Evolutionary conservation across 768 basidiomycete genomes (phyloP), one percentile per base, ranked within the genome.

Genomic region (Russula compacta): DNA sequence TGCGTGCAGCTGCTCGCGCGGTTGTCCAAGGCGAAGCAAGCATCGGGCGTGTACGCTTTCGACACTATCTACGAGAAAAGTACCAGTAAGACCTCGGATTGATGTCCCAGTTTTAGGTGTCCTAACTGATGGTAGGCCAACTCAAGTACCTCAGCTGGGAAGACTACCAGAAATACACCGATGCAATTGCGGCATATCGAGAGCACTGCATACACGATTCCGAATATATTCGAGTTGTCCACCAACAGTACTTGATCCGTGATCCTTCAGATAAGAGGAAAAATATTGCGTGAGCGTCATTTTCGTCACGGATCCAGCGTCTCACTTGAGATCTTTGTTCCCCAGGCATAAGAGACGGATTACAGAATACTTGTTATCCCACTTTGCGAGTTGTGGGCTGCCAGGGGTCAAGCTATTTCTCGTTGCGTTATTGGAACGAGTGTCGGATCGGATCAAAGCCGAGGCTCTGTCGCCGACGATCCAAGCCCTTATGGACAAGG

Each of bases 291-390:
- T 87, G 67, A 66, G 83, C 75, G n/a, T 9, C 7, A 6, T 48
- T 47, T 6, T 35, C 7, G 4, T 53, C 15, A 36, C 29, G 3
- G 35, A 43, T 44, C 48, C 61, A n/a, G 50, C 46, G 7, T 2
- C n/a, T 10, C 29, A 15, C 15, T 21, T 38, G 14, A 46, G 14
- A n/a, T 19, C 24, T 5, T 46, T 17, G 9, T 15, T 47, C 46
- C 14, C 53, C 29, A 92, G 91, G 57, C 84, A 85, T 71, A 89
- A 83, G 68, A 80, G 81, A 62, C 81, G 84, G 12, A 74, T 94
- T 46, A 68, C 90, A 44, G 91, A 86, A 69, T 93, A 81, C 71
- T 71, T 97, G 0, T 74, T 90, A 6, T 94, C 94, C 1, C 95
- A 98, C 70, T 77, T 87, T 64, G 78, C 79, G 50, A 79, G 82